Evolutionary conservation across 2,329 filamentous ascomycete species (phyloP).

Genomic region (Aspergillus brunneoviolaceus): DNA sequence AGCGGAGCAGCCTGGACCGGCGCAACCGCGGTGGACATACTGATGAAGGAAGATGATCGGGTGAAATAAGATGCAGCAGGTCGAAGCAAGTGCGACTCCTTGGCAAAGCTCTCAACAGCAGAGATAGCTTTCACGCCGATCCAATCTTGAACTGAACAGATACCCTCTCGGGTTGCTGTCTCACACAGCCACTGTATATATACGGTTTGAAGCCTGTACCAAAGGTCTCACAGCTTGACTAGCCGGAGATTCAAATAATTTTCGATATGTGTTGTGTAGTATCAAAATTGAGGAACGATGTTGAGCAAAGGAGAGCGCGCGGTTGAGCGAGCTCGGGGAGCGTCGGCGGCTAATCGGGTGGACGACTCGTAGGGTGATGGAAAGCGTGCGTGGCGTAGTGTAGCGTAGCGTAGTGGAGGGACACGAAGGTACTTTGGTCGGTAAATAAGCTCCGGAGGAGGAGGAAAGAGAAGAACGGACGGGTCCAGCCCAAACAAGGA

Average conservation of each 20-base stretch:
- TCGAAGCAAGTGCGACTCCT: not conserved
- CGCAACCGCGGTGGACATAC: conserved; percentile 52
- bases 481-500: conserved; percentile 12
- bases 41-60: conserved; percentile 7
- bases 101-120: conserved; percentile 1
- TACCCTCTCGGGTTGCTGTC: conserved; percentile 2
- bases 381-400: not conserved
- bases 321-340: conserved; percentile 9
- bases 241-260: conserved; percentile 14
- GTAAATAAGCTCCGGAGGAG: conserved; percentile 6
- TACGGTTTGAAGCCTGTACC: conserved; percentile 10
- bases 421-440: not conserved
- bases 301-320: conserved; percentile 18
- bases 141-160: conserved; percentile 8
- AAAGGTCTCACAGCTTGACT: conserved; percentile 11
- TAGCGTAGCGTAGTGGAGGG: not conserved
- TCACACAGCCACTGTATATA: conserved; percentile 17
- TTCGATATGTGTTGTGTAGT: conserved; percentile 8
- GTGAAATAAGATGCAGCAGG: not conserved
- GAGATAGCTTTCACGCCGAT: conserved; percentile 2
- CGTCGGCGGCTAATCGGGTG: conserved; percentile 19
- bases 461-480: not conserved
- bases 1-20: conserved; percentile 45
- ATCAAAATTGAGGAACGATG: conserved; percentile 4
- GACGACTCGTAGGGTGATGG: not conserved